Evolutionary conservation across 306 rosid genomes (phyloP).

Genomic region (Cicer bijugum): DNA sequence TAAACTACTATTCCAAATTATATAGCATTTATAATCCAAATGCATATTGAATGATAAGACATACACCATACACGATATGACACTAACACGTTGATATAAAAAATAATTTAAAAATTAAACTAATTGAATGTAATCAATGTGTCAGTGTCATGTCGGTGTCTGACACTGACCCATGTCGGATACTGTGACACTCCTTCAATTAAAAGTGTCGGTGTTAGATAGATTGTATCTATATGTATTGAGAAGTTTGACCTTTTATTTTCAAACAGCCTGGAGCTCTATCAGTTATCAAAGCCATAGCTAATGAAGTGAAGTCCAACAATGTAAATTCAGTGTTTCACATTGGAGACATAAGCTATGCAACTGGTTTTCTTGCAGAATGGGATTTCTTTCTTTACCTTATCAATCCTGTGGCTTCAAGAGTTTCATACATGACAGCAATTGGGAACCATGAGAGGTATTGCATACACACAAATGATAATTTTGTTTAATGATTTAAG

Average conservation of each 20-base stretch:
- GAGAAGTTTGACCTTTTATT: conserved; percentile 18
- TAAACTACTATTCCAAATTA: conserved; percentile 27
- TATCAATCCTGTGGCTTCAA: conserved; percentile 70
- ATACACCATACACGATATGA: no score
- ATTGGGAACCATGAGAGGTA: conserved; percentile 96
- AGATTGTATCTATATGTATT: conserved; percentile 13
- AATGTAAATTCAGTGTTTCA: conserved; percentile 70
- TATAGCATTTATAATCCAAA: conserved; percentile 13
- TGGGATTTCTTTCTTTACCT: conserved; percentile 85
- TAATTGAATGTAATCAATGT: background rate
- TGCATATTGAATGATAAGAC: conserved; percentile 7
- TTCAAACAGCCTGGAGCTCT: conserved; percentile 79
- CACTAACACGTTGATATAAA: no score
- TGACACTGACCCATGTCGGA: background rate
- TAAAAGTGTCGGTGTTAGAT: background rate
- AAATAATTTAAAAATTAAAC: background rate
- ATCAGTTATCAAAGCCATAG: conserved; percentile 65
- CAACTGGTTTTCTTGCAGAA: conserved; percentile 85
- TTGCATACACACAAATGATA: background rate
- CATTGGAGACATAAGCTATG: conserved; percentile 95
- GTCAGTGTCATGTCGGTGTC: background rate
- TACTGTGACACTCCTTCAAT: background rate
- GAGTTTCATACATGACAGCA: conserved; percentile 82
- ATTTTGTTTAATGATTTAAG: no score
- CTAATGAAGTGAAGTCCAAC: conserved; percentile 55